phyloP scores from a whole-genome alignment of 2,329 filamentous ascomycete genomes.

The Claviceps capensis region DNA sequence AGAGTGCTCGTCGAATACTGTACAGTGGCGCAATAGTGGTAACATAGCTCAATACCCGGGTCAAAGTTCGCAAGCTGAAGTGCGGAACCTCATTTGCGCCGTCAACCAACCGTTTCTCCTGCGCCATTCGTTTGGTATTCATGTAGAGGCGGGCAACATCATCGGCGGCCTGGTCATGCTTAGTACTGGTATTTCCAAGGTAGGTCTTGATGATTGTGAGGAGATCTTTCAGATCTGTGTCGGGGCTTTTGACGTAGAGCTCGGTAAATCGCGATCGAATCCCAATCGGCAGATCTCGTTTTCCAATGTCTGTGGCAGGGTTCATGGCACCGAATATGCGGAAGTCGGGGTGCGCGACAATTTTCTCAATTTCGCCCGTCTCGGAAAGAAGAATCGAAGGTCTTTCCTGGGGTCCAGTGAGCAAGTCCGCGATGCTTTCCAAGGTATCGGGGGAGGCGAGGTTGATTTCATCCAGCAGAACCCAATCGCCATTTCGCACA shows the following conservation, averaged over 20 bases:
- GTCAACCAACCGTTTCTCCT: constrained; percentile 71
- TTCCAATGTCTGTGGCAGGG: constrained; percentile 91
- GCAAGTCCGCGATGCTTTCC: constrained; percentile 80
- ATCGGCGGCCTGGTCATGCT: constrained; percentile 58
- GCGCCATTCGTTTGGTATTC: constrained; percentile 68
- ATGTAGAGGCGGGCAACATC: constrained; percentile 82
- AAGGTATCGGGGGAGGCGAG: constrained; percentile 87
- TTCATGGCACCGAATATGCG: constrained; percentile 99
- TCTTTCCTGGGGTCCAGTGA: constrained; percentile 56
- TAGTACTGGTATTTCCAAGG: constrained; percentile 55
- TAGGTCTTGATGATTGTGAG: constrained; percentile 82
- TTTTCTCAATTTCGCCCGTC: constrained; percentile 81
- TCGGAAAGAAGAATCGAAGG: constrained; percentile 86
- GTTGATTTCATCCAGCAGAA: constrained; percentile 94
- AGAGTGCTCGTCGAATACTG: constrained; percentile 71
- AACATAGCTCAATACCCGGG: constrained; percentile 78
- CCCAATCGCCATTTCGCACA: constrained; percentile 92
- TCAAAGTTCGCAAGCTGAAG: constrained; percentile 90
- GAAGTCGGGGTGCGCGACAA: constrained; percentile 83
- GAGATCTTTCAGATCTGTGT: constrained; percentile 74
- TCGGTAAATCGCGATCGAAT: constrained; percentile 90
- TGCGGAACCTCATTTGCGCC: constrained; percentile 92
- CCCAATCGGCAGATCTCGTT: constrained; percentile 80
- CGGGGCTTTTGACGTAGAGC: constrained; percentile 83
- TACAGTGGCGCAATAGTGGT: constrained; percentile 73